These are phyloP conservation scores for Coemansia sp. DNA, from an alignment of 192 early-diverging fungal genomes.

Conservation along the genomic window DNA sequence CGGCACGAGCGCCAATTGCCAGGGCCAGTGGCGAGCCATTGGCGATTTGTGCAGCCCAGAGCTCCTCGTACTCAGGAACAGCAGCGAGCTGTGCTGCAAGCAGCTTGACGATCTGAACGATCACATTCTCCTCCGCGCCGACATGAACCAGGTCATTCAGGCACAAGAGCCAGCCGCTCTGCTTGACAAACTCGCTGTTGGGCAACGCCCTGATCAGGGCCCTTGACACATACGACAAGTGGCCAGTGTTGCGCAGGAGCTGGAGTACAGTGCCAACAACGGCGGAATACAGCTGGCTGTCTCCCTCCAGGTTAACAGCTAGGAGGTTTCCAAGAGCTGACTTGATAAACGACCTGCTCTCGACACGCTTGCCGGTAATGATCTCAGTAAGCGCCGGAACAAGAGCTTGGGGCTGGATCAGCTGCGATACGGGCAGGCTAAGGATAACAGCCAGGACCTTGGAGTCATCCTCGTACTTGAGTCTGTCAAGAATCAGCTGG, in stretches of 20 bases:
- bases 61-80: neutral
- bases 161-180: conserved; percentile 26
- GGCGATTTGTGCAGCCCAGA: conserved; percentile 23
- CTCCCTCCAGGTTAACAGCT: conserved; percentile 2
- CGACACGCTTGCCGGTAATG: conserved; percentile 19
- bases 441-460: conserved; percentile 20
- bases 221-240: conserved; percentile 6
- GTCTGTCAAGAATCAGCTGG: conserved; percentile 19
- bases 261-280: conserved; percentile 18
- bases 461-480: conserved; percentile 36
- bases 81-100: conserved; percentile 18
- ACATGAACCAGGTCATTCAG: conserved; percentile 1
- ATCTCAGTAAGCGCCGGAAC: conserved; percentile 17
- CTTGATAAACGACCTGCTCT: conserved; percentile 4
- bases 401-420: conserved; percentile 9
- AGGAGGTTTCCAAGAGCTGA: conserved; percentile 11
- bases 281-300: conserved; percentile 2
- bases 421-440: conserved; percentile 13
- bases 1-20: conserved; percentile 26
- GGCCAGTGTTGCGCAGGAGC: conserved; percentile 6
- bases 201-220: conserved; percentile 4
- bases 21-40: conserved; percentile 1
- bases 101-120: neutral
- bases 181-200: conserved; percentile 5
- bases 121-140: conserved; percentile 3